Conservation (phyloP, 169 alveolate species). For the Plasmodium cynomolgi region DNA sequence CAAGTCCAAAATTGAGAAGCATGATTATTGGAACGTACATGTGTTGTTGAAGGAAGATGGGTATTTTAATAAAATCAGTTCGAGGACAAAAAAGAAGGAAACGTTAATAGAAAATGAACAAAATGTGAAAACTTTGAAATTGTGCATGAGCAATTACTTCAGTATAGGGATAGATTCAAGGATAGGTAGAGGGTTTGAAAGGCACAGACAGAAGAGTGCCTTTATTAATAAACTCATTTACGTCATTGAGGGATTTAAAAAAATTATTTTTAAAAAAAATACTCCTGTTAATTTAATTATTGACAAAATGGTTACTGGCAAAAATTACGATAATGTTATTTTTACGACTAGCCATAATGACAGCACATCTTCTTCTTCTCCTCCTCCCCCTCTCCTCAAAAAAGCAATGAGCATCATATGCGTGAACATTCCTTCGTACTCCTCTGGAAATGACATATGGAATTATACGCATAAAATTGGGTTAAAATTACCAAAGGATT, state of each 20-base stretch:
- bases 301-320: conserved; percentile 81
- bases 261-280: conserved; percentile 78
- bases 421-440: conserved; percentile 82
- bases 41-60: conserved; percentile 90
- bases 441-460: conserved; percentile 83
- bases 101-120: conserved; percentile 58
- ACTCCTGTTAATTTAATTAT: conserved; percentile 78
- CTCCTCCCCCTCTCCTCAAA: conserved; percentile 75
- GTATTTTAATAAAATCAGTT: conserved; percentile 85
- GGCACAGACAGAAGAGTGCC: conserved; percentile 85
- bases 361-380: background rate
- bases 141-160: conserved; percentile 92
- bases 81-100: conserved; percentile 82
- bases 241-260: conserved; percentile 87
- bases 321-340: conserved; percentile 67
- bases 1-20: conserved; percentile 84
- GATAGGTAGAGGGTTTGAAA: conserved; percentile 94
- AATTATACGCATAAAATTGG: conserved; percentile 69
- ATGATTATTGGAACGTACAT: conserved; percentile 93
- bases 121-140: conserved; percentile 22
- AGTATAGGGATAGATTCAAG: conserved; percentile 95
- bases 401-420: conserved; percentile 78
- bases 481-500: conserved; percentile 66
- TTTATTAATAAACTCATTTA: conserved; percentile 84
- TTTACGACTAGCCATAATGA: conserved; percentile 79